Conservation (phyloP, 2,329 filamentous ascomycete genomes). For the Davidsoniella virescens region DNA sequence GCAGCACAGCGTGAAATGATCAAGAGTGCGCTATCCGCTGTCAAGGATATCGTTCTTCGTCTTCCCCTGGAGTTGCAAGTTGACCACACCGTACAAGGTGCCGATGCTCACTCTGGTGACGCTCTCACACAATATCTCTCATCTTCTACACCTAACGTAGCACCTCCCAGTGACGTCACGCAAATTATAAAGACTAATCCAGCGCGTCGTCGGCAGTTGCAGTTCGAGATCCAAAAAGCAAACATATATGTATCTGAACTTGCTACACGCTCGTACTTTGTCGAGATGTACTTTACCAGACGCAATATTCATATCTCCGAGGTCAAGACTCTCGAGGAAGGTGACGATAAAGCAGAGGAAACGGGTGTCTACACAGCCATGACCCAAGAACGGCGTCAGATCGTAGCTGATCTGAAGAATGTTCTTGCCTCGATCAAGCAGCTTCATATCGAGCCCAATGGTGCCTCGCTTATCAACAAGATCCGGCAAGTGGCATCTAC, state of each 20-base stretch:
- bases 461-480: conserved; percentile 56
- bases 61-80: conserved; percentile 55
- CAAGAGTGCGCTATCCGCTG: conserved; percentile 51
- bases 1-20: conserved; percentile 60
- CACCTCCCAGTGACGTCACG: conserved; percentile 30
- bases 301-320: conserved; percentile 43
- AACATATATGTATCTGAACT: conserved; percentile 76
- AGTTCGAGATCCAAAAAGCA: conserved; percentile 82
- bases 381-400: conserved; percentile 60
- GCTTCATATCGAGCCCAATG: conserved; percentile 66
- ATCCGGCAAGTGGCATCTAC: conserved; percentile 73
- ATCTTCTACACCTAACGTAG: conserved; percentile 26
- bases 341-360: conserved; percentile 24
- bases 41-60: conserved; percentile 50
- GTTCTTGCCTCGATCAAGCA: conserved; percentile 66
- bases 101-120: conserved; percentile 16
- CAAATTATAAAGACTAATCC: conserved; percentile 33
- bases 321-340: conserved; percentile 22
- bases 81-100: conserved; percentile 21
- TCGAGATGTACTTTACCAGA: conserved; percentile 71
- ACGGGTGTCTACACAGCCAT: conserved; percentile 46
- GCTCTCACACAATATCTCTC: conserved; percentile 19
- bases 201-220: conserved; percentile 38
- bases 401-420: conserved; percentile 61
- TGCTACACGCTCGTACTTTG: conserved; percentile 66